Evolutionary conservation across 2,329 filamentous ascomycete species (phyloP), one percentile per base, ranked within the genome.

Genomic region (Diaporthe eres): DNA sequence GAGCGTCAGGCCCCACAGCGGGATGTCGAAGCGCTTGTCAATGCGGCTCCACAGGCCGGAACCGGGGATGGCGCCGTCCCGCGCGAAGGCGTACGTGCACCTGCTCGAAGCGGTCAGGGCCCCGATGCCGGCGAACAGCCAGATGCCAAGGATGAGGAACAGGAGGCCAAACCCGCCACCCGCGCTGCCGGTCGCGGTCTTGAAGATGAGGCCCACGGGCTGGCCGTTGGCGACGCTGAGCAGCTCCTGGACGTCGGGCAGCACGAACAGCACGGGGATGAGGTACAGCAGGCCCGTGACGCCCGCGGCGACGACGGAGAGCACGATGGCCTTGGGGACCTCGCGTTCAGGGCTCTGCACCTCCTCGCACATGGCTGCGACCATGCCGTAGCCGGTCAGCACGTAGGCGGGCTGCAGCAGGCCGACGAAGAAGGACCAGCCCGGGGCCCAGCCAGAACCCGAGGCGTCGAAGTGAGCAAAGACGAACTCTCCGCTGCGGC

Each of bases 191-290:
- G 94, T 95, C 13, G 92, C 94, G 0, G 87, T 92, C 84, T 94
- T 94, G 88, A 96, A 96, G 44, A 96, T 85, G 5, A 93, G 86
- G 12, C 93, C 93, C 77, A 96, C 94, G 1, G 94, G 94, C 80
- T 96, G 94, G 12, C 92, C 92, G 80, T 92, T 94, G 31, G 92
- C 89, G 19, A 94, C 92, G 2, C 84, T 82, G 39, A 94, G 90
- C 22, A 96, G 89, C 63, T 86, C 83, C 77, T 90, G 80, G 9
- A 95, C 89, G 68, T 93, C 89, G 0, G 94, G 94, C 39, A 96
- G 87, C 49, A 95, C 92, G 82, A 96, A 95, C 37, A 96, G 88
- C 77, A 96, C 88, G 0, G 94, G 93, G 58, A 96, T 90, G 19
- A 95, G 83, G 82, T 94, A 95, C 78, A 92, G 82, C 12, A 93